Evolutionary conservation across 176 grass and related monocot genomes (phyloP).

Genomic region (Tillandsia leiboldiana): DNA sequence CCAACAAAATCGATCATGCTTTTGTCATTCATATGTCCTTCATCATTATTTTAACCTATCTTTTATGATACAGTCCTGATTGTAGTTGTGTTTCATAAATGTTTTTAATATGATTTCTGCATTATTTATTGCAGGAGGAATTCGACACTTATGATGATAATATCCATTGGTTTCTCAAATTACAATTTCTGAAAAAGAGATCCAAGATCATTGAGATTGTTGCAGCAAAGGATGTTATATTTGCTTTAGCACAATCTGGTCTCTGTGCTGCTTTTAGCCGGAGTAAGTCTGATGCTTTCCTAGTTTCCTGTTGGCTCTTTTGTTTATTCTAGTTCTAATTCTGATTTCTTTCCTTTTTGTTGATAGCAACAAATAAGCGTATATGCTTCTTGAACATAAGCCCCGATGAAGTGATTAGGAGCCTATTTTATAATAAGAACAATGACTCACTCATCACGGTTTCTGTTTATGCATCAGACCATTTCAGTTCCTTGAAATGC

Average conservation of each 20-base stretch:
- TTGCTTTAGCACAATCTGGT: constrained; percentile 61
- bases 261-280: constrained; percentile 67
- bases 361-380: constrained; percentile 61
- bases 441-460: constrained; percentile 59
- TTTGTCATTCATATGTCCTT: too few relatives aligned
- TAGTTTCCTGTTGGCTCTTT: background rate
- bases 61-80: background rate
- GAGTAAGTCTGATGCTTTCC: constrained; percentile 30
- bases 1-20: too few relatives aligned
- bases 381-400: constrained; percentile 87
- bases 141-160: constrained; percentile 50
- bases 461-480: constrained; percentile 65
- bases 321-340: constrained; percentile 28
- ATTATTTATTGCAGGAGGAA: constrained; percentile 50
- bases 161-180: constrained; percentile 34
- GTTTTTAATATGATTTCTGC: background rate
- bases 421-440: constrained; percentile 73
- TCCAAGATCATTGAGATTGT: constrained; percentile 79
- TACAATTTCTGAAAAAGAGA: constrained; percentile 55
- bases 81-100: background rate
- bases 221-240: constrained; percentile 73
- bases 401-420: constrained; percentile 67
- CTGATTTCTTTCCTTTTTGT: constrained; percentile 24
- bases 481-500: constrained; percentile 69
- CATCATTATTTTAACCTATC: too few relatives aligned